Evolutionary conservation across 2,329 filamentous ascomycete genomes (phyloP).

Genomic region (Microascus cirrosus): DNA sequence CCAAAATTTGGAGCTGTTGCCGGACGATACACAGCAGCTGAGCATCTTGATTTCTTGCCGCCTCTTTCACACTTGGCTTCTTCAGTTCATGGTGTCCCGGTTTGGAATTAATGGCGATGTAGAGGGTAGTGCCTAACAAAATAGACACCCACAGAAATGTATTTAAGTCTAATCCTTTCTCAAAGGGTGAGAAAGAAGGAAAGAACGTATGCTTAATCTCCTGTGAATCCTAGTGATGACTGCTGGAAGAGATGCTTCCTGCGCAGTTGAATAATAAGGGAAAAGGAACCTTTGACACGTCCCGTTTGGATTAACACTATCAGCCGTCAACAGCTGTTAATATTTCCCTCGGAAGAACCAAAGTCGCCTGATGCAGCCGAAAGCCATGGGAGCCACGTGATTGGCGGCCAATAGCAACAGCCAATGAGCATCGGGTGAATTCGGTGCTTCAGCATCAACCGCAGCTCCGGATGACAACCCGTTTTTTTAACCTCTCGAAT

Average conservation of each 20-base stretch:
- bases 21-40: neutral
- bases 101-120: neutral
- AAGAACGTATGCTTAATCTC: neutral
- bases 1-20: neutral
- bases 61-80: neutral
- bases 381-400: conserved; percentile 7
- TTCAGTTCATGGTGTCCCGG: neutral
- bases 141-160: neutral
- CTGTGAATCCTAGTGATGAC: neutral
- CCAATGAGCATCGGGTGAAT: conserved; percentile 12
- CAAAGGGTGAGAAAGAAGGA: neutral
- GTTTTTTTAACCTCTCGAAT: conserved; percentile 6
- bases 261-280: too few relatives aligned
- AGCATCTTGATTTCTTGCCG: neutral
- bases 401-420: conserved; percentile 1
- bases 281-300: too few relatives aligned
- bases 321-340: neutral
- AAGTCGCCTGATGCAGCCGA: conserved; percentile 2
- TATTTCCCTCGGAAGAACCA: neutral
- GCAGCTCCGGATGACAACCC: conserved; percentile 2
- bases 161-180: neutral
- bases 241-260: too few relatives aligned
- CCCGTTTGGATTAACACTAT: neutral
- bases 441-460: conserved; percentile 8
- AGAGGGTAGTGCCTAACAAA: neutral